phyloP scores from a whole-genome alignment of 345 rosid species.

The Bruguiera gymnorhiza region DNA sequence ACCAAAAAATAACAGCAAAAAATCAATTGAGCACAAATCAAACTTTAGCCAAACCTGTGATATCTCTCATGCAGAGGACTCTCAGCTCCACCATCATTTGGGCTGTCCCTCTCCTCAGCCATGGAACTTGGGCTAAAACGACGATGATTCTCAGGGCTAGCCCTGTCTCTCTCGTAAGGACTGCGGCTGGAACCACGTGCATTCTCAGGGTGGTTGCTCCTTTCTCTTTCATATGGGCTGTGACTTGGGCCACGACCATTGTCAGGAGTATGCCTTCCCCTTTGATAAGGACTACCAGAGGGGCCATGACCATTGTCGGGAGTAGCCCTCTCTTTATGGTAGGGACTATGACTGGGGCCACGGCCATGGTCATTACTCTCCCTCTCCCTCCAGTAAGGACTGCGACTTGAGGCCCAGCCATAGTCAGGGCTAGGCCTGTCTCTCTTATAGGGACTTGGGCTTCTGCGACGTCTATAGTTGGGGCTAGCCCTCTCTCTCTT shows the following conservation, averaged over 20 bases:
- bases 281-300: conserved; percentile 50
- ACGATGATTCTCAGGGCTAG: conserved; percentile 30
- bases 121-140: conserved; percentile 20
- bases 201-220: conserved; percentile 26
- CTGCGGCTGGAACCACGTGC: conserved; percentile 45
- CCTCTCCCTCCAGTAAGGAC: conserved; percentile 45
- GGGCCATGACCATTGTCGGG: conserved; percentile 47
- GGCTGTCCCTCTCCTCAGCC: conserved; percentile 5
- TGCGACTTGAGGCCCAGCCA: conserved; percentile 40
- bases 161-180: conserved; percentile 52
- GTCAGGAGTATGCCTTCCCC: conserved; percentile 28
- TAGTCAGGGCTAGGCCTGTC: conserved; percentile 62
- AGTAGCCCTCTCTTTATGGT: conserved; percentile 46
- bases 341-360: conserved; percentile 56
- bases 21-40: background rate
- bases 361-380: conserved; percentile 37
- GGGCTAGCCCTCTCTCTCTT: conserved; percentile 65
- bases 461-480: conserved; percentile 59
- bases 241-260: conserved; percentile 27
- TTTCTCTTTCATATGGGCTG: conserved; percentile 43
- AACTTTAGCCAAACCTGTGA: conserved; percentile 32
- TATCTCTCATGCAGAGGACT: conserved; percentile 51
- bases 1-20: background rate
- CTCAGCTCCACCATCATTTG: conserved; percentile 42
- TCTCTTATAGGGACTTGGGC: conserved; percentile 44